A percentile compares a stretch with the other conserved stretches of the same genome.
These are phyloP conservation scores for Solanum pinnatisectum DNA, from an alignment of 257 asterid genomes.

Conservation along the genomic window DNA sequence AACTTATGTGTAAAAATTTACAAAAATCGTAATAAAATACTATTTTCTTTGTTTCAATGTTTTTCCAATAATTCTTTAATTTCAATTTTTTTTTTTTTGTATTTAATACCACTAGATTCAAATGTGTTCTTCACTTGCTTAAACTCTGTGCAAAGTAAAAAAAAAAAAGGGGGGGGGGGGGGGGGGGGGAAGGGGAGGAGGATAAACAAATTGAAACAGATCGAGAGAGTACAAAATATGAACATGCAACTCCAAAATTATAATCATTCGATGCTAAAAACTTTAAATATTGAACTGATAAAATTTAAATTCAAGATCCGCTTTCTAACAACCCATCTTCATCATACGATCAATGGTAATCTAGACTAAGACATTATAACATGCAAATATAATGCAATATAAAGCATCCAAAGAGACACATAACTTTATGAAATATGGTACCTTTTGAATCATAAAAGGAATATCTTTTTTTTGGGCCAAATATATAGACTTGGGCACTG, in stretches of 20 bases:
- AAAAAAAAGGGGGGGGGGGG: too few species aligned
- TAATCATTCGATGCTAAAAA: too few species aligned
- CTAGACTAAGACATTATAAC: background rate
- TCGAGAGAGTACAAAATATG: background rate
- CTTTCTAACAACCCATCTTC: rapidly evolving
- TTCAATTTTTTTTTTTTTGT: too few species aligned
- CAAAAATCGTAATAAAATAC: background rate
- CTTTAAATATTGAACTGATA: background rate
- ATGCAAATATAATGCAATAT: background rate
- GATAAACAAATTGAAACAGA: too few species aligned
- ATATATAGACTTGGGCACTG: too few species aligned
- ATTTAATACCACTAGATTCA: too few species aligned
- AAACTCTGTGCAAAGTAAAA: too few species aligned
- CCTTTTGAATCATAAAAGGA: background rate
- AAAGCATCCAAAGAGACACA: background rate
- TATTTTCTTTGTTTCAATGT: too few species aligned
- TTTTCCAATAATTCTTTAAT: rapidly evolving
- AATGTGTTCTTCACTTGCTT: too few species aligned
- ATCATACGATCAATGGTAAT: background rate
- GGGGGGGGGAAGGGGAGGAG: too few species aligned
- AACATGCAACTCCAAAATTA: rapidly evolving
- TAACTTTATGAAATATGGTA: background rate
- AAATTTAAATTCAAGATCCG: background rate
- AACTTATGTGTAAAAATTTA: too few species aligned
- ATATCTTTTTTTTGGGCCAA: background rate